These are phyloP conservation scores for Cyclanthera cordifolia DNA, from an alignment of 306 rosid species.

Conservation along the genomic window DNA sequence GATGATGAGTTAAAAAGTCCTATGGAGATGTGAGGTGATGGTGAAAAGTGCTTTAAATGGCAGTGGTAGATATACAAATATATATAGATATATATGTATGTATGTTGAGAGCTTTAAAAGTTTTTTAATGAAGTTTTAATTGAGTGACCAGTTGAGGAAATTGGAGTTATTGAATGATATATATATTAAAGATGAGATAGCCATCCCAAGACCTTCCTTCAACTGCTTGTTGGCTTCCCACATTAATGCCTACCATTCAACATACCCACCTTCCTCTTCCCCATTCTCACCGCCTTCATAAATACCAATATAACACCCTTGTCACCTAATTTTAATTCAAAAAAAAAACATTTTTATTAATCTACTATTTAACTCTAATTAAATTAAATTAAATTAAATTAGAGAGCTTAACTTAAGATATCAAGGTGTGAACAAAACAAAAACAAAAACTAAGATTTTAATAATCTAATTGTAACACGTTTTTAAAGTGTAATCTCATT, in stretches of 20 bases:
- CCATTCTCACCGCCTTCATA: slow-evolving; percentile 14
- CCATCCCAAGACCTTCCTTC: slow-evolving; percentile 14
- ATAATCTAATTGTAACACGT: too few species aligned
- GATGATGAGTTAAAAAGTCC: background rate
- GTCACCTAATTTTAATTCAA: background rate
- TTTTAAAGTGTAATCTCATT: too few species aligned
- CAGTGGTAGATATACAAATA: background rate
- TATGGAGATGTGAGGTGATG: background rate
- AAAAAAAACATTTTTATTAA: too few species aligned
- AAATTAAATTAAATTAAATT: too few species aligned
- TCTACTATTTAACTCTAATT: too few species aligned
- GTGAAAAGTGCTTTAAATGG: background rate
- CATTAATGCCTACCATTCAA: slow-evolving; percentile 8
- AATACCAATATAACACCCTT: background rate
- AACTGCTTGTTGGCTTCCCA: slow-evolving; percentile 11
- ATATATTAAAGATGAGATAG: slow-evolving; percentile 4
- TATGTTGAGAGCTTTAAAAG: slow-evolving; percentile 2
- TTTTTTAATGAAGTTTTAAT: background rate
- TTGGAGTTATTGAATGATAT: slow-evolving; percentile 4
- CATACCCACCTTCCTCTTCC: slow-evolving; percentile 9
- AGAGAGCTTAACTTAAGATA: too few species aligned
- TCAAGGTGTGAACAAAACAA: too few species aligned
- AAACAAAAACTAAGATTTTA: too few species aligned
- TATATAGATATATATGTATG: too few species aligned
- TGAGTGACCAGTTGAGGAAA: slow-evolving; percentile 11